A percentile compares a stretch with the other conserved stretches of the same genome.
These are phyloP conservation scores for Carex scoparia DNA, from an alignment of 176 grass and related monocot genomes.

Conservation along the genomic window DNA sequence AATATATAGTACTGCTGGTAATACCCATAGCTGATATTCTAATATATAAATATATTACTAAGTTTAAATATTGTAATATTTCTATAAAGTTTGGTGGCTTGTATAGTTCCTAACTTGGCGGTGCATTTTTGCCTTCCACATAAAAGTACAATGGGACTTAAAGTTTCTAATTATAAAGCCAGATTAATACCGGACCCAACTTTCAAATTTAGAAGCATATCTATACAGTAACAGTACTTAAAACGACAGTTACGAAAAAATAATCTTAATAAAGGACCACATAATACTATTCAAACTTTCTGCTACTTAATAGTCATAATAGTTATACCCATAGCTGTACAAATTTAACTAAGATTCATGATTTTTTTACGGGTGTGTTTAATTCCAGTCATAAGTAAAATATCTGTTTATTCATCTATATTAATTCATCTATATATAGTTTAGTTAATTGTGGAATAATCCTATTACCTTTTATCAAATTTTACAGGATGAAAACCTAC, in stretches of 20 bases:
- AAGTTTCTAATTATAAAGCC: not conserved
- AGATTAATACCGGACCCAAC: not conserved
- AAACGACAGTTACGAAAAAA: not conserved
- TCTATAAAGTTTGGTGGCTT: conserved; percentile 12
- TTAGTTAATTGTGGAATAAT: not conserved
- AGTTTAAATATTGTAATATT: conserved; percentile 9
- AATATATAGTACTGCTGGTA: not conserved
- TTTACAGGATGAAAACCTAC: conserved; percentile 63
- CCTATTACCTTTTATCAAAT: not conserved
- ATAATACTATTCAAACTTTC: not conserved
- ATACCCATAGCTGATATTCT: not conserved
- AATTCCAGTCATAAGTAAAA: not conserved
- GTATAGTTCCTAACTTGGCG: conserved; percentile 1
- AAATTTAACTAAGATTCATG: not conserved
- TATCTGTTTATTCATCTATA: not conserved
- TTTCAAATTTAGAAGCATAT: not conserved
- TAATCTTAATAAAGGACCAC: not conserved
- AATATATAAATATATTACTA: not conserved
- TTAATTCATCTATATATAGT: not conserved
- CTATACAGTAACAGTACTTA: not conserved
- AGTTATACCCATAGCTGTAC: not conserved
- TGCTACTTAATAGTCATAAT: not conserved
- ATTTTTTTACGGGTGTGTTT: not conserved
- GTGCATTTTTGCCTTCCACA: not conserved
- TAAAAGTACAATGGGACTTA: not conserved